These are phyloP conservation scores for Fusarium coicis DNA, from an alignment of 2,329 filamentous ascomycete species.

Conservation along the genomic window DNA sequence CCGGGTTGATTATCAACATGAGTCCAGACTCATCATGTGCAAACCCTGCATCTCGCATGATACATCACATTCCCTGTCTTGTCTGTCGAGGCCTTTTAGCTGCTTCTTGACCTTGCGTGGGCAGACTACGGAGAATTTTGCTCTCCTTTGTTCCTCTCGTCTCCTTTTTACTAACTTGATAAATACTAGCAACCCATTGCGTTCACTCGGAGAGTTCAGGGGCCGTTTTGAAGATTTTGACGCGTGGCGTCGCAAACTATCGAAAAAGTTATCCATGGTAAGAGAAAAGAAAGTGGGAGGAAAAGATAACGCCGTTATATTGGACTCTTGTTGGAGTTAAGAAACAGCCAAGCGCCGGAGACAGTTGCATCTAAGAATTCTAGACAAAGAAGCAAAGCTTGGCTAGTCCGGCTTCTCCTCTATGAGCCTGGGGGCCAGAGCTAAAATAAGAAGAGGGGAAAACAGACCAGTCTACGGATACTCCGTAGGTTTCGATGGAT, in stretches of 20 bases:
- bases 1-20: background rate
- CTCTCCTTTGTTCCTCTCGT: background rate
- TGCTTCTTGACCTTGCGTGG: background rate
- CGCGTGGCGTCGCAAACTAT: slow-evolving; percentile 27
- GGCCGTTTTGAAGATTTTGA: background rate
- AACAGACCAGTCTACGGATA: background rate
- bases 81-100: background rate
- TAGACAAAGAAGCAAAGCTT: slow-evolving; percentile 2
- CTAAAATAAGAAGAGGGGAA: slow-evolving; percentile 23
- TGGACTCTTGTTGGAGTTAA: background rate
- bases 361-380: slow-evolving; percentile 1
- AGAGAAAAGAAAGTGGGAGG: background rate
- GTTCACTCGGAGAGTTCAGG: background rate
- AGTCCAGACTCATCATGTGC: slow-evolving; percentile 6
- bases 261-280: slow-evolving; percentile 3
- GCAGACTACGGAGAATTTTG: slow-evolving; percentile 12
- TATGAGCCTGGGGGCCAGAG: background rate
- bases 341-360: background rate
- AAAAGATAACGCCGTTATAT: background rate
- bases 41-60: background rate
- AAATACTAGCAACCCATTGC: slow-evolving; percentile 1
- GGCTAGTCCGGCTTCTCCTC: background rate
- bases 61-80: background rate
- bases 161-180: slow-evolving; percentile 10
- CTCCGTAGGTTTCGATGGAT: slow-evolving; percentile 8